Base-by-base conservation (phyloP, 176 grass and related monocot species). In the Ensete ventricosum region DNA sequence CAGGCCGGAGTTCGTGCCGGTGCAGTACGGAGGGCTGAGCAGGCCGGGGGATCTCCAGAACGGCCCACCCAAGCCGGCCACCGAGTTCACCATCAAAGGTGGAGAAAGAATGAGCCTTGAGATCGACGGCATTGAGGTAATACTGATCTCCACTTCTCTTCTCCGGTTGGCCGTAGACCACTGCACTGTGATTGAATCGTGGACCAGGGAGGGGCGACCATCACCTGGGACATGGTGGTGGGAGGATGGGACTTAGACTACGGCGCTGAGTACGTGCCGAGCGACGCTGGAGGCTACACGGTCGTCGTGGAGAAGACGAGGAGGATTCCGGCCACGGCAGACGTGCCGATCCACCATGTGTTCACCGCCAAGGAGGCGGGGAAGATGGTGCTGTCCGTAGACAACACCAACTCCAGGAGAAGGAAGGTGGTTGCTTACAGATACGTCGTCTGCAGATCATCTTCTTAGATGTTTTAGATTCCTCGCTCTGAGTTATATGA, bases 91-190 rank as follows among this genome's bases (percentile, higher is more conserved):
- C 53, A 93, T 98, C 64, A 98, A 98, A 59, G 94, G 90, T 53
- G 90, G 89, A 1, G 94, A 98, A 83, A 98, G 85, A 78, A 88
- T 98, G 2, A 88, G 91, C 85, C 90, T 98, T 10, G 94, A 98
- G 80, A 98, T 98, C n/a, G 90, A 93, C 78, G 94, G 94, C 84
- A 98, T 98, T 53, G 94, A 98, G 94, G 94, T 98, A 79, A 24
- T 23, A 75, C 6, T 12, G 10, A 65, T 68, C 21, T 53, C 54
- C 14, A 65, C 49, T 50, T 48, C 2, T 76, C 43, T 43, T 43
- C 34, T 43, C 34, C 34, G 34, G 34, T 43, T 43, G 34, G 34
- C 34, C 34, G 34, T 43, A 43, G 4, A 43, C 34, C 34, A 43
- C 34, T 6, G 34, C 34, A 43, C 34, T 43, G 34, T 43, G 34